These are phyloP conservation scores for Brettanomyces bruxellensis DNA, from an alignment of 805 yeast species.

Conservation along the genomic window DNA sequence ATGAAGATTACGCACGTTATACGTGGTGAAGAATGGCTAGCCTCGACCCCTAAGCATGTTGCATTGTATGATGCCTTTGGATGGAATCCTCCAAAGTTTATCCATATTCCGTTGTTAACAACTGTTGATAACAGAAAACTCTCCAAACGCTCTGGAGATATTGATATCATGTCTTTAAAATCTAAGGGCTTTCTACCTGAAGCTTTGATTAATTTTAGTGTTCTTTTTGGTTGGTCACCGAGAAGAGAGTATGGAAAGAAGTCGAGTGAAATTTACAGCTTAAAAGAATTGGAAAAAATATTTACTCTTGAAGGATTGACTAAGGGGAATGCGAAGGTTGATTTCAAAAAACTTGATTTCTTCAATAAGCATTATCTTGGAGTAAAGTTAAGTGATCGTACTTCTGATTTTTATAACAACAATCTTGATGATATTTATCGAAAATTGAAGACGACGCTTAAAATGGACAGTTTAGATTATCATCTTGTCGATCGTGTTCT, in stretches of 20 bases:
- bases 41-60: conserved; percentile 91
- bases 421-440: conserved; percentile 25
- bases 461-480: conserved; percentile 9
- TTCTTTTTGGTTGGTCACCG: conserved; percentile 94
- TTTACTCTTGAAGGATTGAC: conserved; percentile 72
- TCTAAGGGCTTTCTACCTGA: conserved; percentile 70
- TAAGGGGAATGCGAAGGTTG: conserved; percentile 90
- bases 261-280: conserved; percentile 40
- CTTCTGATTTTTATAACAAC: conserved; percentile 26
- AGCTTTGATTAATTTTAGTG: conserved; percentile 79
- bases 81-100: conserved; percentile 72
- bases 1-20: conserved; percentile 93
- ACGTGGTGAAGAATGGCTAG: conserved; percentile 96
- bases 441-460: conserved; percentile 1
- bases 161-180: conserved; percentile 53
- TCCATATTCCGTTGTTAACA: conserved; percentile 88
- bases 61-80: conserved; percentile 80
- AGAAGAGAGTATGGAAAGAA: conserved; percentile 42
- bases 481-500: conserved; percentile 34
- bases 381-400: conserved; percentile 26
- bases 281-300: conserved; percentile 40
- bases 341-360: conserved; percentile 59
- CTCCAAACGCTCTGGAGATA: conserved; percentile 80
- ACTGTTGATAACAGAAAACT: conserved; percentile 65
- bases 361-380: conserved; percentile 69